A percentile compares a stretch with the other conserved stretches of the same genome.
Evolutionary conservation across 345 rosid genomes (phyloP).

Genomic region (Ricinus communis): DNA sequence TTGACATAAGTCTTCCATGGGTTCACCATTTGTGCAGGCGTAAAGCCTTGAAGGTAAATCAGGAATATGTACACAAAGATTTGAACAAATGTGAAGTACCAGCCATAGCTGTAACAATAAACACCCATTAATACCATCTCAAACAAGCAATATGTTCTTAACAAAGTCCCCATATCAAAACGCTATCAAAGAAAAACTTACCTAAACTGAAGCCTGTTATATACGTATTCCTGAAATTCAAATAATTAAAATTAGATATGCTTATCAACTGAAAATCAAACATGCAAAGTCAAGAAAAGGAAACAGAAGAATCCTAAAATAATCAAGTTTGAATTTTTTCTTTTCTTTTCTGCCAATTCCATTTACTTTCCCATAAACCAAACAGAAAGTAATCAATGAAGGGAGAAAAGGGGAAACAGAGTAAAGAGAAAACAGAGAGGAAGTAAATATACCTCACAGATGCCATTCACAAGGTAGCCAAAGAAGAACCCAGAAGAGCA

Average conservation of each 20-base stretch:
- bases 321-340: too few species aligned
- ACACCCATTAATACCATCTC: neutral
- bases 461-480: conserved; percentile 87
- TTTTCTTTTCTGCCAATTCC: too few species aligned
- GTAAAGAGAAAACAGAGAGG: neutral
- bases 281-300: neutral
- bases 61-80: conserved; percentile 80
- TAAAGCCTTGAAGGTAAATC: conserved; percentile 86
- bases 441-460: conserved; percentile 63
- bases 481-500: conserved; percentile 94
- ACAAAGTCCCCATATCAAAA: neutral
- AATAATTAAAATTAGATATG: neutral
- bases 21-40: conserved; percentile 77
- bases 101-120: conserved; percentile 67
- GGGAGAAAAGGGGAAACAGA: neutral
- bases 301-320: neutral
- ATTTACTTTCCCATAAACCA: conserved; percentile 1
- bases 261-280: neutral
- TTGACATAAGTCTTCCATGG: conserved; percentile 92
- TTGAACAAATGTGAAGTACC: conserved; percentile 95
- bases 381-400: neutral
- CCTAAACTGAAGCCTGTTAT: conserved; percentile 90
- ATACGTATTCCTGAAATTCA: conserved; percentile 74
- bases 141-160: neutral
- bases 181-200: conserved; percentile 11